Conservation (phyloP, 208 protist genomes). For the Leishmania amazonensis region DNA sequence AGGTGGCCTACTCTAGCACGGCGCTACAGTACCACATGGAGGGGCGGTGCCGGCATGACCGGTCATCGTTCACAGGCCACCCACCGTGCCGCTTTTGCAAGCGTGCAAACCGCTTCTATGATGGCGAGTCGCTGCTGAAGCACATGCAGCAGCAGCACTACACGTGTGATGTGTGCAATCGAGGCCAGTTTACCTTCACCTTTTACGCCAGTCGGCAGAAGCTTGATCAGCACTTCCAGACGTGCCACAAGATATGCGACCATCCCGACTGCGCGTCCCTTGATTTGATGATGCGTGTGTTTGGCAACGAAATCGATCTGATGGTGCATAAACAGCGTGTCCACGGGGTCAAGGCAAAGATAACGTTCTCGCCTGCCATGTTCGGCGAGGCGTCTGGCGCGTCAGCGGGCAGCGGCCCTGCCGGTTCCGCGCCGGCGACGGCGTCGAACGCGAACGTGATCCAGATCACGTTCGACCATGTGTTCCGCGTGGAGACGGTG, state of each 20-base stretch:
- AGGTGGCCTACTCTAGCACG: constrained; percentile 59
- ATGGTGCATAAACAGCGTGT: constrained; percentile 78
- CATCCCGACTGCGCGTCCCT: constrained; percentile 74
- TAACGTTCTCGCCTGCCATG: constrained; percentile 27
- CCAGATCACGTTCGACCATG: constrained; percentile 82
- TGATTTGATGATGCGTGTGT: constrained; percentile 86
- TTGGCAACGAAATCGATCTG: constrained; percentile 81
- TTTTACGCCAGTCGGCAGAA: constrained; percentile 82
- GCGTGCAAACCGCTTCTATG: constrained; percentile 57
- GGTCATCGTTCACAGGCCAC: constrained; percentile 81
- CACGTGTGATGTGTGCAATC: constrained; percentile 89
- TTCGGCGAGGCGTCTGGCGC: constrained; percentile 16
- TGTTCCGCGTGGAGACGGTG: constrained; percentile 56
- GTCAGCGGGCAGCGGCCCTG: constrained; percentile 5
- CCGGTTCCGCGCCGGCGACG: constrained; percentile 38
- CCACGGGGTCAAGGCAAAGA: constrained; percentile 57
- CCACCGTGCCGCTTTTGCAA: constrained; percentile 84
- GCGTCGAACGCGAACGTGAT: constrained; percentile 66
- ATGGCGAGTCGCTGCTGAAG: constrained; percentile 80
- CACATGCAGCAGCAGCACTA: constrained; percentile 92
- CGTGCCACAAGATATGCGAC: constrained; percentile 83
- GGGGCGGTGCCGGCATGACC: constrained; percentile 60
- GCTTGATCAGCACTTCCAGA: constrained; percentile 77
- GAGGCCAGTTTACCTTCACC: constrained; percentile 79
- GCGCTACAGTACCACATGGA: constrained; percentile 63